These are phyloP conservation scores for Fusarium veterinarium DNA, from an alignment of 2,329 filamentous ascomycete species.

Conservation along the genomic window DNA sequence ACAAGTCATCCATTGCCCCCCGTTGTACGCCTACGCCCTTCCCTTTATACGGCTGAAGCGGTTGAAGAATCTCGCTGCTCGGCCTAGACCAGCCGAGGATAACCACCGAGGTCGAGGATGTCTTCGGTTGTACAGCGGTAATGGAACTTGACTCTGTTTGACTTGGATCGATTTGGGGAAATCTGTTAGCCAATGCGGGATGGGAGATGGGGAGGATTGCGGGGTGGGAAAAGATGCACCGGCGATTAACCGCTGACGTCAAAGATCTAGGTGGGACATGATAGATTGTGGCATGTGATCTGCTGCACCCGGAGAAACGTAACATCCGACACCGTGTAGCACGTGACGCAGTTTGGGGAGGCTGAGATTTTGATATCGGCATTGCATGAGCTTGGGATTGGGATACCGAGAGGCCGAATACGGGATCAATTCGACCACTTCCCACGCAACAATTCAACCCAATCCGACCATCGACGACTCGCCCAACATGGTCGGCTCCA, in stretches of 20 bases:
- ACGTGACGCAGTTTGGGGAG: slow-evolving; percentile 35
- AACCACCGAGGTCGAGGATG: slow-evolving; percentile 36
- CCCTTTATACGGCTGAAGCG: slow-evolving; percentile 28
- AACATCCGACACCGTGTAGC: neutral
- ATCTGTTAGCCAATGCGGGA: slow-evolving; percentile 5
- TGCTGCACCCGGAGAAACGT: slow-evolving; percentile 9
- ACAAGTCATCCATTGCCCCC: slow-evolving; percentile 5
- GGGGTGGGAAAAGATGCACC: slow-evolving; percentile 16
- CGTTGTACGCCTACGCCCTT: slow-evolving; percentile 5
- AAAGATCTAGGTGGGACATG: slow-evolving; percentile 4
- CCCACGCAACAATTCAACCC: neutral
- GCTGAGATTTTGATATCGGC: slow-evolving; percentile 44
- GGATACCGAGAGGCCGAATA: slow-evolving; percentile 25
- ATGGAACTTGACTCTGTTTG: slow-evolving; percentile 6
- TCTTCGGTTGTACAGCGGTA: slow-evolving; percentile 37
- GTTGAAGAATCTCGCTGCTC: slow-evolving; percentile 32
- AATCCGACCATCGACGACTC: slow-evolving; percentile 34
- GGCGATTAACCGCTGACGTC: slow-evolving; percentile 47
- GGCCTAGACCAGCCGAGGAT: slow-evolving; percentile 44
- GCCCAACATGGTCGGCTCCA: slow-evolving; percentile 50
- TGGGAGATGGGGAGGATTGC: slow-evolving; percentile 6
- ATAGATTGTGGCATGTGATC: slow-evolving; percentile 39
- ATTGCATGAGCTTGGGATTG: slow-evolving; percentile 23
- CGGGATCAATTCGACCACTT: slow-evolving; percentile 22
- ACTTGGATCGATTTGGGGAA: slow-evolving; percentile 12